A percentile compares a stretch with the other conserved stretches of the same genome.
Evolutionary conservation across 805 yeast species (phyloP).

Genomic region (Candida gorgasii): DNA sequence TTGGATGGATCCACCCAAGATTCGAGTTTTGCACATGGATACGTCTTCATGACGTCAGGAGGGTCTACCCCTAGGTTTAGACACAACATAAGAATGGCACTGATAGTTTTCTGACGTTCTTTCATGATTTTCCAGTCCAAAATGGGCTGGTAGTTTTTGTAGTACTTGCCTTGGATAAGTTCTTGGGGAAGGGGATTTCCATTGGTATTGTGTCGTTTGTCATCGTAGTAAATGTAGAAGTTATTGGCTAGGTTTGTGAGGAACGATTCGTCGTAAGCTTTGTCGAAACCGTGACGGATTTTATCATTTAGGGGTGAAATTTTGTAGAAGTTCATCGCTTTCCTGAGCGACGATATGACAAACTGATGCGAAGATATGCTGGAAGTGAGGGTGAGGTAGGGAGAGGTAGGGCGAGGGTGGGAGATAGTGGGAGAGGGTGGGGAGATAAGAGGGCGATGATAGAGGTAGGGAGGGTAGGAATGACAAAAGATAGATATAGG

Average conservation of each 20-base stretch:
- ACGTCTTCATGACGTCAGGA: conserved; percentile 90
- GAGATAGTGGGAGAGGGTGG: too few relatives aligned
- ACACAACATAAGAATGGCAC: conserved; percentile 90
- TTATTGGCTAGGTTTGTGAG: conserved; percentile 59
- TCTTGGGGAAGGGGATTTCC: conserved; percentile 73
- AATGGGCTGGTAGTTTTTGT: conserved; percentile 64
- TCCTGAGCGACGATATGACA: too few relatives aligned
- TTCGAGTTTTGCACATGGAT: conserved; percentile 88
- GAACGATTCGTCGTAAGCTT: conserved; percentile 59
- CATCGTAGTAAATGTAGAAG: conserved; percentile 83
- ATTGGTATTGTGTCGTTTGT: conserved; percentile 87
- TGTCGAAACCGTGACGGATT: conserved; percentile 66
- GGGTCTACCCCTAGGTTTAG: conserved; percentile 95
- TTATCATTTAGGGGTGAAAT: conserved; percentile 48
- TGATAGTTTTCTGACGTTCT: conserved; percentile 88
- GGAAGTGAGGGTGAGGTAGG: too few relatives aligned
- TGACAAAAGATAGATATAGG: too few relatives aligned
- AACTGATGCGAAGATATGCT: too few relatives aligned
- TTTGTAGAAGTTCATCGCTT: conserved; percentile 4
- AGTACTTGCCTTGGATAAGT: conserved; percentile 43
- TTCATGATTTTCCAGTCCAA: conserved; percentile 90
- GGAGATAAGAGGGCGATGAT: too few relatives aligned
- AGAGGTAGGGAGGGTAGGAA: too few relatives aligned
- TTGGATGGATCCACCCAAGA: conserved; percentile 91
- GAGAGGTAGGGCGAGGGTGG: background rate